Base-by-base conservation (phyloP, 805 yeast genomes). In the Torulaspora microellipsoides region DNA sequence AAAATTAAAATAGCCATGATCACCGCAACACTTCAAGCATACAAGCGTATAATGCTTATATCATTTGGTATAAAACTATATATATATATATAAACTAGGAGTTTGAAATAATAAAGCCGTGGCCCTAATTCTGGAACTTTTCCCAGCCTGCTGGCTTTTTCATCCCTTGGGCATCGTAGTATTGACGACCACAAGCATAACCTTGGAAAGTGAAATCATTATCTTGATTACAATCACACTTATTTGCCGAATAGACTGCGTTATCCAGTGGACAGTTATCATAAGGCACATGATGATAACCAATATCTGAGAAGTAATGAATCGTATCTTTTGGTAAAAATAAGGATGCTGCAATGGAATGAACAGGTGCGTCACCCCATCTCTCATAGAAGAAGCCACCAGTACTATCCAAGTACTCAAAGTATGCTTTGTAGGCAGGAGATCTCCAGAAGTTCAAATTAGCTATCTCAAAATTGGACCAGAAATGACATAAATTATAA, bases 321-420 rank as follows among this genome's bases (percentile, higher is more conserved):
- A 87, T 66, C 57, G 79, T 71, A 40, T 75, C 77, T 56, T 72
- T 77, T 34, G 81, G 77, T 56, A 85, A 60, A 67, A 87, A 81
- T 47, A 87, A 67, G 8, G 90, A 70, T 15, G 81, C 91, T 15
- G 89, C 95, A 51, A 86, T 80, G 6, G 90, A 81, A 61, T 85
- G 90, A 38, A 86, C 81, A 15, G 95, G 95, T 15, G 95, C 95
- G 65, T 87, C 95, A 47, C 95, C 95, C 91, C 95, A 88, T 59
- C 93, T 74, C 66, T 84, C 88, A 66, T 88, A 88, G 70, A 84
- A 88, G 60, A 89, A 83, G 3, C 95, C 95, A 47, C 95, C 90
- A 1, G 81, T 69, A 34, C 68, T 65, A 59, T 87, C 93, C 48
- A 86, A 72, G 56, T 75, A 69, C 25, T 81, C 80, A 51, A 86